These are phyloP conservation scores for Monascus purpureus DNA, from an alignment of 495 filamentous ascomycete genomes.

Conservation along the genomic window DNA sequence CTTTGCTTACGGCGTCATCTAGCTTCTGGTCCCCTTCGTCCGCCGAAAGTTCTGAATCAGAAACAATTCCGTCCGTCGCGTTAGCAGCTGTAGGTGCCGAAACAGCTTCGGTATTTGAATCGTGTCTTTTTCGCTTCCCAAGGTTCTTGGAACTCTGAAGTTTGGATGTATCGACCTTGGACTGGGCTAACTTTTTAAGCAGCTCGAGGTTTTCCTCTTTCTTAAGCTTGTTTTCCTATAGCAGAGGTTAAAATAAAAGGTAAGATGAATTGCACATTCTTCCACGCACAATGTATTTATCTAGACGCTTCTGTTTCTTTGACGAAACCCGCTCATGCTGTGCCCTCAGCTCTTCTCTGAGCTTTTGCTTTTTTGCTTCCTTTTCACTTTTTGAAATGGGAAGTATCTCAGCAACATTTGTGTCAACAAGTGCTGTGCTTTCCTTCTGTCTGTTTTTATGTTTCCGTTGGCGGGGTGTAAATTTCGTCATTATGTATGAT, in stretches of 20 bases:
- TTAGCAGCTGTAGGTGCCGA: constrained; percentile 2
- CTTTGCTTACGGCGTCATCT: constrained; percentile 2
- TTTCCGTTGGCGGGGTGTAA: constrained; percentile 67
- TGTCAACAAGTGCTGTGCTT: constrained; percentile 35
- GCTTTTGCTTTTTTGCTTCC: constrained; percentile 51
- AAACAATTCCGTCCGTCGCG: not conserved
- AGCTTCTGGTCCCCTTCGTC: constrained; percentile 22
- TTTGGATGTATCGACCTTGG: constrained; percentile 68
- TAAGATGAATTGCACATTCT: not conserved
- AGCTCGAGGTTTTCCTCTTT: constrained; percentile 87
- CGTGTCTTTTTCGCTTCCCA: constrained; percentile 36
- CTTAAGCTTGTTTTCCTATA: constrained; percentile 72
- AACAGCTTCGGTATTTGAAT: constrained; percentile 1
- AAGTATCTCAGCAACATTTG: constrained; percentile 58
- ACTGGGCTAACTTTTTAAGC: constrained; percentile 62
- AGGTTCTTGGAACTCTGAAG: constrained; percentile 64
- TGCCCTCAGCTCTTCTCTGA: constrained; percentile 47
- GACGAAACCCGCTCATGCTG: constrained; percentile 60
- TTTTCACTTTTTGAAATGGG: constrained; percentile 51
- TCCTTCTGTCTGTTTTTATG: constrained; percentile 38
- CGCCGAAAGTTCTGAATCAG: constrained; percentile 13
- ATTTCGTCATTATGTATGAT: constrained; percentile 49
- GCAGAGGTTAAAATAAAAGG: constrained; percentile 9
- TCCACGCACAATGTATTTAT: constrained; percentile 75
- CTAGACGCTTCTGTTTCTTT: constrained; percentile 88